Evolutionary conservation across 2,329 filamentous ascomycete species (phyloP).

Genomic region (Aspergillus quadricinctus): DNA sequence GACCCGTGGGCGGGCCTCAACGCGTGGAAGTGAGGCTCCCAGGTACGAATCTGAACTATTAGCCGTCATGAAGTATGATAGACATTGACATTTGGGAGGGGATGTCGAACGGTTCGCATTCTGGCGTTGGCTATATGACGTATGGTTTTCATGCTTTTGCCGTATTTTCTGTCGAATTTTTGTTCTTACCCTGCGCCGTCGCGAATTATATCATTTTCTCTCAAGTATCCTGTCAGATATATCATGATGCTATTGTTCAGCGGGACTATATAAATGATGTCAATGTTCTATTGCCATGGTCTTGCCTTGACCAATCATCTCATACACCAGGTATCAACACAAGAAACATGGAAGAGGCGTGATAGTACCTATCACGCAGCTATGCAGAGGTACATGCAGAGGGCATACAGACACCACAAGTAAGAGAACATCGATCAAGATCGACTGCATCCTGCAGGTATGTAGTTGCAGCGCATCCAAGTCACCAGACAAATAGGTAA

Average conservation of each 20-base stretch:
- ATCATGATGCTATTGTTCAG: neutral
- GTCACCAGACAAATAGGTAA: neutral
- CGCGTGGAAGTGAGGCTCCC: constrained; percentile 56
- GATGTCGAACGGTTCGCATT: constrained; percentile 11
- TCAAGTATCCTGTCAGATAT: neutral
- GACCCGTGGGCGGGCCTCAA: constrained; percentile 70
- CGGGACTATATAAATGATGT: neutral
- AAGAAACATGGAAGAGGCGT: neutral
- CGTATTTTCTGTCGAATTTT: neutral
- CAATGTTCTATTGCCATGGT: neutral
- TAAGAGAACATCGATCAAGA: neutral
- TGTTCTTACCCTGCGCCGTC: neutral
- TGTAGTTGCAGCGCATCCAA: neutral
- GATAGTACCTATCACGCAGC: neutral
- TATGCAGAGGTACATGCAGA: too few relatives aligned
- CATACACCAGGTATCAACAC: neutral
- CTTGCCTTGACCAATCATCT: neutral
- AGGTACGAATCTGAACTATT: neutral
- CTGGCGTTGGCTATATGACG: constrained; percentile 13
- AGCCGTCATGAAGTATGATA: constrained; percentile 19
- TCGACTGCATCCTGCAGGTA: neutral
- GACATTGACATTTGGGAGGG: constrained; percentile 13
- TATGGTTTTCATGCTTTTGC: neutral
- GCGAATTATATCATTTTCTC: neutral
- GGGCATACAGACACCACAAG: neutral